Conservation (phyloP, 2,329 filamentous ascomycete genomes). For the Hymenoscyphus fraxineus region DNA sequence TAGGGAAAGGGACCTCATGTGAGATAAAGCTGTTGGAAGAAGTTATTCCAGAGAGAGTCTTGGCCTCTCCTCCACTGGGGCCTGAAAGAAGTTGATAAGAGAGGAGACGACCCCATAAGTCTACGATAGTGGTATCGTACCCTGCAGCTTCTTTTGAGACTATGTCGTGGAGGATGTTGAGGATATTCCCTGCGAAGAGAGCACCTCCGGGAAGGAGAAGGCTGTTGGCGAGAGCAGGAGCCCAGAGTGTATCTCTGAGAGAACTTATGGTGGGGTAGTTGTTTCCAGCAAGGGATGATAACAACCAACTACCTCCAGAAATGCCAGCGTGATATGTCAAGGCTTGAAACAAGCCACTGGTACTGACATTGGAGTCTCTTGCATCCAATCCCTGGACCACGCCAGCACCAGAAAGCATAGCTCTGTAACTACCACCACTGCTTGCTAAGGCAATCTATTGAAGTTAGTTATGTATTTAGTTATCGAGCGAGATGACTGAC, state of each 20-base stretch:
- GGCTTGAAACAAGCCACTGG: constrained; percentile 43
- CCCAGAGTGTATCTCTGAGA: constrained; percentile 40
- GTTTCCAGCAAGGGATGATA: constrained; percentile 43
- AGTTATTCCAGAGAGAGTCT: constrained; percentile 28
- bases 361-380: constrained; percentile 39
- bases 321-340: constrained; percentile 45
- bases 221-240: constrained; percentile 37
- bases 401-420: constrained; percentile 37
- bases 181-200: constrained; percentile 30
- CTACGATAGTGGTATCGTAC: constrained; percentile 27
- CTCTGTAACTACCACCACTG: constrained; percentile 42
- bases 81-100: constrained; percentile 24
- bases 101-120: constrained; percentile 27
- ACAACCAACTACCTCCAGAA: constrained; percentile 46
- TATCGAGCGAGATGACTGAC: constrained; percentile 15
- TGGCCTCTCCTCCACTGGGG: constrained; percentile 17
- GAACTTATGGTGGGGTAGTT: constrained; percentile 43
- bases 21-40: constrained; percentile 39
- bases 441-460: constrained; percentile 38
- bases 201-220: constrained; percentile 37
- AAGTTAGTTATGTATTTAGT: neutral
- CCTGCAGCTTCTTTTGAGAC: constrained; percentile 30
- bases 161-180: constrained; percentile 22
- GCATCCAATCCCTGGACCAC: constrained; percentile 43
- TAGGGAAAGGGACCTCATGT: constrained; percentile 41